Evolutionary conservation across 805 yeast species (phyloP).

Genomic region (Starmerella geochares): DNA sequence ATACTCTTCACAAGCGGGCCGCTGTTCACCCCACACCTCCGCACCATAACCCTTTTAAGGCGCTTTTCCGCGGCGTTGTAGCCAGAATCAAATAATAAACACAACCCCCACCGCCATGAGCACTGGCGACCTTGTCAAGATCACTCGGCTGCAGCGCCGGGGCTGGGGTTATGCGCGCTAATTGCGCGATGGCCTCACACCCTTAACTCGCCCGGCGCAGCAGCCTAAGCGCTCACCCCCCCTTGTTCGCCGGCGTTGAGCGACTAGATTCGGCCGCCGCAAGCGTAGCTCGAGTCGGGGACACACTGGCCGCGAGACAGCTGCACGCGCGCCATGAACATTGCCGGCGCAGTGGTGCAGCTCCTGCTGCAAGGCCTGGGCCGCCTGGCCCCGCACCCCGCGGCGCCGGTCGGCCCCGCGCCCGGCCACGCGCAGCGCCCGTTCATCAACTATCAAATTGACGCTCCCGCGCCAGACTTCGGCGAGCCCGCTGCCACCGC

Average conservation of each 20-base stretch:
- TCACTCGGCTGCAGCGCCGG: not conserved
- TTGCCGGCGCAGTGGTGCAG: conserved; percentile 4
- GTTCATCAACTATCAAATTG: conserved; percentile 11
- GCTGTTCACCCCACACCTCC: too few species aligned
- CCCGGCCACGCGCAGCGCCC: not conserved
- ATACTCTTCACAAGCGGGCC: too few species aligned
- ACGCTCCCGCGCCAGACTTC: conserved; percentile 11
- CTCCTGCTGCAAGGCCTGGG: not conserved
- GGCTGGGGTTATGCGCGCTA: not conserved
- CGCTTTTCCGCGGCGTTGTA: too few species aligned
- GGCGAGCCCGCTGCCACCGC: conserved; percentile 10
- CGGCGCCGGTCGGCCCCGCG: not conserved
- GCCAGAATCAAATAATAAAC: too few species aligned
- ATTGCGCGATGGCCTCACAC: not conserved
- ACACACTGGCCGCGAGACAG: not conserved
- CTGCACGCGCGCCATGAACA: not conserved
- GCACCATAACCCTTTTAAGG: too few species aligned
- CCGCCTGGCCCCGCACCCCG: not conserved
- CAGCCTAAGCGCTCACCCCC: not conserved
- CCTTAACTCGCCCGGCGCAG: not conserved
- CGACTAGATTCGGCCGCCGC: too few species aligned
- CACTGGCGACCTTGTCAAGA: too few species aligned
- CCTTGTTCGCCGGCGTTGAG: too few species aligned
- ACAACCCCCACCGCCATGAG: too few species aligned
- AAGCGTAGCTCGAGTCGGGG: not conserved